phyloP scores from a whole-genome alignment of 306 rosid genomes.

The Quercus glauca region DNA sequence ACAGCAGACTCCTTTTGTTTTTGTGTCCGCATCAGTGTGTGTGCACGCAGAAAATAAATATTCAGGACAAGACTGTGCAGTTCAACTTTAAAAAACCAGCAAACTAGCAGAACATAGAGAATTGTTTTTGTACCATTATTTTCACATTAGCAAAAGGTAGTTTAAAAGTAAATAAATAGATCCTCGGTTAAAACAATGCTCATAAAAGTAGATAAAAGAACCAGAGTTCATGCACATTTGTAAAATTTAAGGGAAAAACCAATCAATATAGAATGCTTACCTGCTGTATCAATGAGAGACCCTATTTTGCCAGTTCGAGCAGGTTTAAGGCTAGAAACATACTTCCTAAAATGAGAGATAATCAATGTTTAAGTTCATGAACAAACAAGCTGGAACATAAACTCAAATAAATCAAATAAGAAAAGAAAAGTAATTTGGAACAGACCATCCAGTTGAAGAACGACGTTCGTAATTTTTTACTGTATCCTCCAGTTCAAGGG shows the following conservation, averaged over 20 bases:
- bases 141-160: not conserved
- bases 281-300: constrained; percentile 56
- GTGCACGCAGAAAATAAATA: not conserved
- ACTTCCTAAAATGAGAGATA: constrained; percentile 68
- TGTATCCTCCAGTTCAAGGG: constrained; percentile 86
- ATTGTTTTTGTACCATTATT: constrained; percentile 5
- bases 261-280: constrained; percentile 35
- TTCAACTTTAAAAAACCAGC: not conserved
- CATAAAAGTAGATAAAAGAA: not conserved
- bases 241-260: constrained; percentile 13
- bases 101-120: constrained; percentile 4
- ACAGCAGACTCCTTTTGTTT: no score
- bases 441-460: constrained; percentile 85
- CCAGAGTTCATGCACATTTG: not conserved
- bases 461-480: constrained; percentile 74
- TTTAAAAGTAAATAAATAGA: not conserved
- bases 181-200: not conserved
- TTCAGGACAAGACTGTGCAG: not conserved
- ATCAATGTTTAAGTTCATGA: constrained; percentile 12
- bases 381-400: constrained; percentile 5
- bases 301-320: constrained; percentile 64
- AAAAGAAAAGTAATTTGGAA: constrained; percentile 19
- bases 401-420: not conserved
- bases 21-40: not conserved
- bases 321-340: constrained; percentile 71